Evolutionary conservation across 805 yeast genomes (phyloP), one percentile per base, ranked within the genome.

Genomic region (Monosporozyma unispora): DNA sequence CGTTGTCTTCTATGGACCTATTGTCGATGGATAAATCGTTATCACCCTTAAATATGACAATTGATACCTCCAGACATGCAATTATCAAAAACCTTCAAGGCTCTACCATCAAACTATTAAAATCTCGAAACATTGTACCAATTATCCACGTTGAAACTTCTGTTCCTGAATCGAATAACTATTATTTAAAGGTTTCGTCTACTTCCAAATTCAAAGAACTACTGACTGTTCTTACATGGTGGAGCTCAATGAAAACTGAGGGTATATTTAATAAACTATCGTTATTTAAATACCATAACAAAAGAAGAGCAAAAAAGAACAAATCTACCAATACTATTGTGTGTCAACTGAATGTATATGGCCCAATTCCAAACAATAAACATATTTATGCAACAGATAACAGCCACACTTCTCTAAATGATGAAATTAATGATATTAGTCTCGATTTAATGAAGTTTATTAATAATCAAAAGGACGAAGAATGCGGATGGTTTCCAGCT

Each of bases 401-500:
- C 22, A 19, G 3, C 39, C 45, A 16, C 22, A 44, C 28, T 19
- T 43, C 11, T n/a, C n/a, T n/a, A n/a, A n/a, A n/a, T n/a, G 19
- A 35, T 22, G 10, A 3, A 38, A 21, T 35, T 11, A 16, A 40
- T 35, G 18, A 41, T 25, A 38, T 38, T n/a, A 25, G 22, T 9
- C 12, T 37, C 3, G 23, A 9, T 14, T 46, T 42, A 0, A 19
- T 39, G 8, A 22, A 19, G 1, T 39, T 39, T 11, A 19, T 39
- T 39, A 11, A 14, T 8, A 10, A 16, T 14, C 16, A 3, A 11
- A 19, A 39, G 14, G 16, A 16, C 5, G 28, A 39, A 39, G 62
- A 67, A 21, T 86, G 80, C 58, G 81, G 81, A 4, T 85, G 91
- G 91, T 83, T 83, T 59, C 74, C 72, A 47, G 79, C 85, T 1